Base-by-base conservation (phyloP, 2,329 filamentous ascomycete species). In the Fusarium lyarnte region DNA sequence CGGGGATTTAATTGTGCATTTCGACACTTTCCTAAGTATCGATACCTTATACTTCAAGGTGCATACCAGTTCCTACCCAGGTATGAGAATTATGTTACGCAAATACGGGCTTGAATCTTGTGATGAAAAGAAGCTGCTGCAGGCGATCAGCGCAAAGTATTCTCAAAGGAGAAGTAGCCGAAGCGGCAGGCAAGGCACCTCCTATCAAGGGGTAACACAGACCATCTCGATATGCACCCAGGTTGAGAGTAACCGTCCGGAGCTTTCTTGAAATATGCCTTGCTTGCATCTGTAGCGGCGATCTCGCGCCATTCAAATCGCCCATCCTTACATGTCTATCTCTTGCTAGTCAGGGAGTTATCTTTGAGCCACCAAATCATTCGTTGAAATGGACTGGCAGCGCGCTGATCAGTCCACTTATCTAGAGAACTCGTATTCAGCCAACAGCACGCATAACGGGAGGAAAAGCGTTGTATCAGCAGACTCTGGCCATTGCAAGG, bases 101-200 rank as follows among this genome's bases (percentile, higher is more conserved):
- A 9, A 2, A 14, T 25, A 5, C 47, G 21, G 8, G 8, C 31
- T 23, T 2, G 31, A 17, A 12, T 31, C 27, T 17, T 47, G 9
- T 47, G 27, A 47, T n/a, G 27, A 12, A 17, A 29, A 29, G 5
- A 29, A 11, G 27, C 29, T 4, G 1, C 14, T 47, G 27, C 27
- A 47, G 21, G 7, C 19, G 27, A 47, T 47, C 45, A 47, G 27
- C 27, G 14, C 4, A 2, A 31, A 17, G 19, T 3, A 12, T 6
- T 31, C 45, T 47, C 7, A n/a, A 17, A 12, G 9, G 0, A 47
- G 27, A 47, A 31, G 14, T n/a, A 31, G 27, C 27, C 27, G 27
- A 3, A 31, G 27, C 21, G 21, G 21, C 0, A 27, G 2, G 2
- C 12, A 25, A 52, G 5, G 5, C 1, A 5, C 23, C 27, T 36